These are phyloP conservation scores for Suhomyces anneliseae DNA, from an alignment of 1,139 yeast genomes.

Conservation along the genomic window DNA sequence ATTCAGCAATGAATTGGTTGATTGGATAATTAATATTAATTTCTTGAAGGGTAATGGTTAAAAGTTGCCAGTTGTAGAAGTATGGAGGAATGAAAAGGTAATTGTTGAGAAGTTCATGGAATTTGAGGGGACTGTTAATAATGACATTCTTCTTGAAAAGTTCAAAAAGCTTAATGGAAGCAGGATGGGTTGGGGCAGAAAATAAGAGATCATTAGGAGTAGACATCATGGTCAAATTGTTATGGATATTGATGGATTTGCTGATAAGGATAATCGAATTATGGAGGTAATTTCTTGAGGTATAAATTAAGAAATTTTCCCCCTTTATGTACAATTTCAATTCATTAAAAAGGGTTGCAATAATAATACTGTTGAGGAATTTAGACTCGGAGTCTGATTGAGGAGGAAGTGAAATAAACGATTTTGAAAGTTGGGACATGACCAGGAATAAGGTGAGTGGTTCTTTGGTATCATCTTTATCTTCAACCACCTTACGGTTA, in stretches of 20 bases:
- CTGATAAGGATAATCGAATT: conserved; percentile 49
- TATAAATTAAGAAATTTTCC: conserved; percentile 33
- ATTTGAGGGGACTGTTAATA: conserved; percentile 45
- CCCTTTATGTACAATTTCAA: conserved; percentile 35
- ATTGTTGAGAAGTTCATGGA: conserved; percentile 43
- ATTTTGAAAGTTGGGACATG: conserved; percentile 17
- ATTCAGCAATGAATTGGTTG: conserved; percentile 11
- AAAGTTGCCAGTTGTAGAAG: conserved; percentile 41
- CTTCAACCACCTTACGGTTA: conserved; percentile 21
- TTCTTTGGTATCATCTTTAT: background rate
- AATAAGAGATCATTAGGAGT: conserved; percentile 7
- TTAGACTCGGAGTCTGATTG: conserved; percentile 21
- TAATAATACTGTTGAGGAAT: conserved; percentile 36
- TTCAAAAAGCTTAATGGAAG: conserved; percentile 24
- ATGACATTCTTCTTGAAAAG: conserved; percentile 45
- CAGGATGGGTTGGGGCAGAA: conserved; percentile 5
- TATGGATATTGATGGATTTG: conserved; percentile 31
- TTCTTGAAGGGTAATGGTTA: conserved; percentile 42
- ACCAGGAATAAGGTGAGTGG: conserved; percentile 8
- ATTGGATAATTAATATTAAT: conserved; percentile 15
- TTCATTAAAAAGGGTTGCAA: conserved; percentile 44
- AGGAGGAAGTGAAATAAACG: conserved; percentile 22
- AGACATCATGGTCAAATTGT: conserved; percentile 9
- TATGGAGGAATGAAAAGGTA: conserved; percentile 41
- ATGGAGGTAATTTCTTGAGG: conserved; percentile 43